Base-by-base conservation (phyloP, 352 stramenopile genomes). In the Pythium oligandrum region DNA sequence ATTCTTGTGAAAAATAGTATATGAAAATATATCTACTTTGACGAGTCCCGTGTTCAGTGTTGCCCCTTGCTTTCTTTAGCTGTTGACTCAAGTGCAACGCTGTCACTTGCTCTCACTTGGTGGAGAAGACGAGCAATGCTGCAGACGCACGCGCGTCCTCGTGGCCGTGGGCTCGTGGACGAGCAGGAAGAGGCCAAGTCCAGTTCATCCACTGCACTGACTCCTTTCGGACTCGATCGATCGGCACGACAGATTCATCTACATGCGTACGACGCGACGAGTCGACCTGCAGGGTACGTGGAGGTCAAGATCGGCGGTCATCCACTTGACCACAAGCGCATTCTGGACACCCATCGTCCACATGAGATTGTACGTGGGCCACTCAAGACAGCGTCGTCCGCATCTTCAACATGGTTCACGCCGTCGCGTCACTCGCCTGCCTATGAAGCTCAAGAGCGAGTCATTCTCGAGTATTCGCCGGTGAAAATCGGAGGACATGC, bases 241-340 rank as follows among this genome's bases (percentile, higher is more conserved):
- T 26, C 17, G 17, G 39, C 59, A 2, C 68, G 75, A 26, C 67
- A 82, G 38, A 38, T 90, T 31, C 70, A 80, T 34, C 58, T 93
- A 36, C 76, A 87, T 58, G 64, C 76, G 6, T 90, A 75, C 52
- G 63, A 90, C 47, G 33, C 54, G 11, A 31, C 52, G 11, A 42
- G 58, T 2, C 53, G 38, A 3, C 48, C 39, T 31, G 59, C 63
- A 26, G 40, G 34, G 26, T 88, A 74, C 57, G 61, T 71, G 12
- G 83, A 93, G 58, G 80, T 83, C 0, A 93, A 93, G 61, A 93
- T 90, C 43, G 82, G 79, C 40, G 79, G 79, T 26, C 79, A 90
- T 49, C 44, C 47, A 9, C 54, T 88, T 36, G 79, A 90, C 67
- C 71, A 90, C 59, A 71, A 71, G 40, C 73, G 71, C 30, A 62